Evolutionary conservation across 805 yeast genomes (phyloP).

Genomic region (Barnettozyma salicaria): DNA sequence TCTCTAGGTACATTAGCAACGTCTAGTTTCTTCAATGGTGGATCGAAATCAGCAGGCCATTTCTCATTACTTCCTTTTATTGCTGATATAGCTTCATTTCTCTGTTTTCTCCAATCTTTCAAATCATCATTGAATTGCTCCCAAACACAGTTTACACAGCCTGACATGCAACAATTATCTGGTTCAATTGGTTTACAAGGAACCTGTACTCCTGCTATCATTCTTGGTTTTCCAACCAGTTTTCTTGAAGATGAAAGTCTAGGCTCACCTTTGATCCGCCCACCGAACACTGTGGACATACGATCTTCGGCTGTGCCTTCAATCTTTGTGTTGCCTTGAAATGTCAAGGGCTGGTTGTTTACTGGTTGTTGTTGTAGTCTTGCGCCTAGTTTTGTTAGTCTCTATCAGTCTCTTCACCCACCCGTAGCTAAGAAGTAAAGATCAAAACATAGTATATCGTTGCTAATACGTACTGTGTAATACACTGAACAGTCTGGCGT

Average conservation of each 20-base stretch:
- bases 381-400: too few relatives aligned
- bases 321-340: slow-evolving; percentile 29
- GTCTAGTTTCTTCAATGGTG: slow-evolving; percentile 40
- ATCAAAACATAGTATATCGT: too few relatives aligned
- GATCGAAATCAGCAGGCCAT: slow-evolving; percentile 66
- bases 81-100: slow-evolving; percentile 52
- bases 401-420: too few relatives aligned
- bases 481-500: too few relatives aligned
- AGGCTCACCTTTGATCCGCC: slow-evolving; percentile 47
- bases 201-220: slow-evolving; percentile 60
- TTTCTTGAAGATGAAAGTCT: slow-evolving; percentile 34
- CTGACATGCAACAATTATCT: slow-evolving; percentile 96
- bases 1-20: slow-evolving; percentile 39
- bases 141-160: slow-evolving; percentile 97
- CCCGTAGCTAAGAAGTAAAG: too few relatives aligned
- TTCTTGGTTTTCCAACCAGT: slow-evolving; percentile 16
- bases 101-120: slow-evolving; percentile 65
- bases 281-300: slow-evolving; percentile 48
- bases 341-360: slow-evolving; percentile 10
- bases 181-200: slow-evolving; percentile 87
- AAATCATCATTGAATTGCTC: slow-evolving; percentile 84
- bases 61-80: slow-evolving; percentile 36
- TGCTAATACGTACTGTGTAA: too few relatives aligned
- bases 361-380: neutral
- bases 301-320: slow-evolving; percentile 39